Evolutionary conservation across 2,329 filamentous ascomycete genomes (phyloP).

Genomic region (Simplicillium sp.): DNA sequence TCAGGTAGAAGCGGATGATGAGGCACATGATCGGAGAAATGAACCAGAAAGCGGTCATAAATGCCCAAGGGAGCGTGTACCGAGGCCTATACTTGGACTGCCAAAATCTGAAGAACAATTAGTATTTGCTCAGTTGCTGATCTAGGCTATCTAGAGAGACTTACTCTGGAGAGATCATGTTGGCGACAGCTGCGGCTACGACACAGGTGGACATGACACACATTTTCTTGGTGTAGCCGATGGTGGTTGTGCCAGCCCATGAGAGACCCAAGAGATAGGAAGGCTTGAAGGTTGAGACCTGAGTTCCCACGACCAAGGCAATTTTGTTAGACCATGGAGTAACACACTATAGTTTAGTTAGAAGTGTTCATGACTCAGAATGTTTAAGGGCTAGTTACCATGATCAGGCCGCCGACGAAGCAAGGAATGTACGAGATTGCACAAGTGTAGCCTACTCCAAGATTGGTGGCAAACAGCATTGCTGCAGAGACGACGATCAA

Average conservation of each 20-base stretch:
- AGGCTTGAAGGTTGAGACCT: constrained; percentile 18
- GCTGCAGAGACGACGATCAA: constrained; percentile 12
- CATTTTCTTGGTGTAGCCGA: constrained; percentile 14
- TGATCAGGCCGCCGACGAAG: constrained; percentile 13
- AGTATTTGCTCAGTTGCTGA: too few relatives aligned
- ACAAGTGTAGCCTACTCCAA: constrained; percentile 15
- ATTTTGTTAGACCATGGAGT: constrained; percentile 17
- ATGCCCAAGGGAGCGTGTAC: constrained; percentile 12
- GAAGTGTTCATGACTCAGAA: not conserved
- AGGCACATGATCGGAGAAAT: constrained; percentile 15
- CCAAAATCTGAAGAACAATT: constrained; percentile 10
- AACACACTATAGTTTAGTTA: constrained; percentile 5
- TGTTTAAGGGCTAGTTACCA: constrained; percentile 4
- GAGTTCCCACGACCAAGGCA: constrained; percentile 16
- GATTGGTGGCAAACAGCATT: constrained; percentile 11
- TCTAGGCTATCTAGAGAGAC: constrained; percentile 1
- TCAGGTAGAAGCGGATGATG: constrained; percentile 13
- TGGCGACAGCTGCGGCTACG: constrained; percentile 12
- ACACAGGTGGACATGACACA: constrained; percentile 13
- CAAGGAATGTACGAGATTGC: constrained; percentile 15
- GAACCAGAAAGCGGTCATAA: constrained; percentile 16
- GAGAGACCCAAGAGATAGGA: constrained; percentile 17
- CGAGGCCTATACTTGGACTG: constrained; percentile 12
- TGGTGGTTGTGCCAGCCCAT: constrained; percentile 15
- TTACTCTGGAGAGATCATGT: constrained; percentile 19